These are phyloP conservation scores for Parmelia sp. DNA, from an alignment of 495 filamentous ascomycete genomes.

Conservation along the genomic window DNA sequence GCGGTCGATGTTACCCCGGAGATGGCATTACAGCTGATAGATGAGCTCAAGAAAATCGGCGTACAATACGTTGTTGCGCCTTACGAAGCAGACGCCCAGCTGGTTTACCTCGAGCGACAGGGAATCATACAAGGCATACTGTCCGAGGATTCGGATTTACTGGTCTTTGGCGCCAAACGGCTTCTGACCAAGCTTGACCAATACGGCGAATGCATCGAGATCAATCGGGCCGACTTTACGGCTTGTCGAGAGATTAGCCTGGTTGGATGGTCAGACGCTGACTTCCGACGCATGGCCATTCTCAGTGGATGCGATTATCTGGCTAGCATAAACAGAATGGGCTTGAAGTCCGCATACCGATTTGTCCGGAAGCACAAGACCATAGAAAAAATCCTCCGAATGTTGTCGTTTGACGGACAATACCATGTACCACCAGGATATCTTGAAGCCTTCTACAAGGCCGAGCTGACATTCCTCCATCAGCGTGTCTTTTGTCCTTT, in stretches of 20 bases:
- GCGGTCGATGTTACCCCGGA: constrained; percentile 92
- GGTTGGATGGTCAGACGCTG: constrained; percentile 82
- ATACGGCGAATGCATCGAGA: constrained; percentile 86
- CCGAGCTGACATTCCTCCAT: constrained; percentile 87
- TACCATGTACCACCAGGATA: constrained; percentile 73
- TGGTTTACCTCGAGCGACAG: constrained; percentile 84
- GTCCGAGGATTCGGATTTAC: constrained; percentile 92
- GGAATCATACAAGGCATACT: constrained; percentile 80
- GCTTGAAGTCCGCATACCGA: constrained; percentile 87
- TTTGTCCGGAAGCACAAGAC: constrained; percentile 83
- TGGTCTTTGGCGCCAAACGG: constrained; percentile 89
- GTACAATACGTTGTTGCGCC: constrained; percentile 91
- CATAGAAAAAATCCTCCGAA: constrained; percentile 72
- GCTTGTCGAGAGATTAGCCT: constrained; percentile 81
- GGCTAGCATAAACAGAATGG: constrained; percentile 72
- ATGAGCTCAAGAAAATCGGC: constrained; percentile 72
- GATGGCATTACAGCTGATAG: constrained; percentile 89
- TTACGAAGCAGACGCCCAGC: constrained; percentile 94
- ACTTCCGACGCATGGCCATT: constrained; percentile 95
- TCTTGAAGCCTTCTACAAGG: constrained; percentile 67
- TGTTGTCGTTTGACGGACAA: constrained; percentile 81
- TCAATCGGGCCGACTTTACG: constrained; percentile 80
- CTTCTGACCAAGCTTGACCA: constrained; percentile 92
- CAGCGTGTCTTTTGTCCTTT: constrained; percentile 89
- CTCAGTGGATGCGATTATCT: constrained; percentile 98